These are phyloP conservation scores for Talaromyces verruculosus DNA, from an alignment of 2,329 filamentous ascomycete genomes.

Conservation along the genomic window DNA sequence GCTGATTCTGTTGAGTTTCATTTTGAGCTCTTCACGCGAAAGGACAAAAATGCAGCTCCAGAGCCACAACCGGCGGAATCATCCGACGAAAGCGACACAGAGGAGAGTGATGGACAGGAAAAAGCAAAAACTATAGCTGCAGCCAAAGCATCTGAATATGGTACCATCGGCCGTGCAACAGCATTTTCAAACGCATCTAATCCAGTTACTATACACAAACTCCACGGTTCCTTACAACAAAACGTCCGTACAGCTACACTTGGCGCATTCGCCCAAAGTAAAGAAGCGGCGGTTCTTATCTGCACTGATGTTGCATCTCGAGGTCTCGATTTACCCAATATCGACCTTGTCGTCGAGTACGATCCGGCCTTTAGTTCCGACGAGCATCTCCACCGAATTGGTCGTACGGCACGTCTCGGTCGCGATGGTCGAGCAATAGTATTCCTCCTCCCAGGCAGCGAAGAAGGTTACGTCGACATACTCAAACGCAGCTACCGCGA, in stretches of 20 bases:
- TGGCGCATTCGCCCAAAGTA: constrained; percentile 71
- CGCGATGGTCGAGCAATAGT: constrained; percentile 81
- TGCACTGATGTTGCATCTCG: constrained; percentile 95
- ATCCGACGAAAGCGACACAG: constrained; percentile 28
- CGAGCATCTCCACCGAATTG: constrained; percentile 92
- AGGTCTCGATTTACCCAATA: constrained; percentile 90
- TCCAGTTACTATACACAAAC: constrained; percentile 74
- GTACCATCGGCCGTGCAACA: constrained; percentile 59
- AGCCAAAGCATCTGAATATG: constrained; percentile 29
- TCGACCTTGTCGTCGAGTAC: constrained; percentile 93
- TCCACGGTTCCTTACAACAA: constrained; percentile 90
- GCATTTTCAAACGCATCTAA: constrained; percentile 76
- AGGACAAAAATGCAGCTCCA: constrained; percentile 29
- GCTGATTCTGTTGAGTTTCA: constrained; percentile 97
- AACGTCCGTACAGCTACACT: constrained; percentile 84
- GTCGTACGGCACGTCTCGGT: constrained; percentile 89
- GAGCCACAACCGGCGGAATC: constrained; percentile 27
- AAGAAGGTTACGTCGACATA: constrained; percentile 84
- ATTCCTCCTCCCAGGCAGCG: constrained; percentile 85
- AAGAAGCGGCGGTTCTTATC: constrained; percentile 76
- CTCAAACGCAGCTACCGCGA: constrained; percentile 70
- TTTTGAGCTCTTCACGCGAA: constrained; percentile 71
- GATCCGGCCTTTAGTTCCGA: constrained; percentile 91
- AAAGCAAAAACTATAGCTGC: constrained; percentile 25
- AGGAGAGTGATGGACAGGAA: constrained; percentile 17